Evolutionary conservation across 306 rosid genomes (phyloP).

Genomic region (Rubus idaeus): DNA sequence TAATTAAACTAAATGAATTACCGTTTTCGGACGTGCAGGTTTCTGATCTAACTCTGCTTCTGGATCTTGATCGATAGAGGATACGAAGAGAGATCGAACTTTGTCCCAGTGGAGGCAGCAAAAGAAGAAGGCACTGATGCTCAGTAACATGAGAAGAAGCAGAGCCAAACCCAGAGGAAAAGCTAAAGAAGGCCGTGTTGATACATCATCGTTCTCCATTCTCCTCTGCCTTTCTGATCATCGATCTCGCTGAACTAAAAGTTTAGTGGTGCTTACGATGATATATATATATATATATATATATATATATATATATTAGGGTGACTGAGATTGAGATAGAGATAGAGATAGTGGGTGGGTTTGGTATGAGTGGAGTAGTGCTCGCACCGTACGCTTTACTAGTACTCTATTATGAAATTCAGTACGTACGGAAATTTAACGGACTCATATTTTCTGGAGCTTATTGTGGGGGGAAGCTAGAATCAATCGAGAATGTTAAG

Average conservation of each 20-base stretch:
- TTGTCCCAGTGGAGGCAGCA: slow-evolving; percentile 64
- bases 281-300: background rate
- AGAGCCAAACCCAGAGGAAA: slow-evolving; percentile 69
- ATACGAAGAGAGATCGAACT: slow-evolving; percentile 36
- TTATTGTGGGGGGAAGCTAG: background rate
- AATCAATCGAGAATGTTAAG: background rate
- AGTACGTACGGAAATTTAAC: slow-evolving; percentile 16
- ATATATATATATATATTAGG: no score
- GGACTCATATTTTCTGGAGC: background rate
- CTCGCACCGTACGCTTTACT: slow-evolving; percentile 13
- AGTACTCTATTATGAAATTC: slow-evolving; percentile 8
- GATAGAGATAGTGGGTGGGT: background rate
- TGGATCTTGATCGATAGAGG: slow-evolving; percentile 5
- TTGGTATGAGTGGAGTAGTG: slow-evolving; percentile 7
- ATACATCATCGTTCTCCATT: background rate
- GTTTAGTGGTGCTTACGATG: background rate
- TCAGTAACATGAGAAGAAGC: slow-evolving; percentile 41
- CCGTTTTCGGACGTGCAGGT: slow-evolving; percentile 39
- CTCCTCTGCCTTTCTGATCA: slow-evolving; percentile 3
- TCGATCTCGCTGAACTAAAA: background rate
- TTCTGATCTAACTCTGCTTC: slow-evolving; percentile 28
- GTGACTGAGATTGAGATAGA: background rate
- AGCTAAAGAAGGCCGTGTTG: slow-evolving; percentile 28
- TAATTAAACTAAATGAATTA: background rate
- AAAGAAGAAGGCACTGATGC: slow-evolving; percentile 45